Evolutionary conservation across 768 basidiomycete genomes (phyloP), one percentile per base, ranked within the genome.

Genomic region (Mycena amicta): DNA sequence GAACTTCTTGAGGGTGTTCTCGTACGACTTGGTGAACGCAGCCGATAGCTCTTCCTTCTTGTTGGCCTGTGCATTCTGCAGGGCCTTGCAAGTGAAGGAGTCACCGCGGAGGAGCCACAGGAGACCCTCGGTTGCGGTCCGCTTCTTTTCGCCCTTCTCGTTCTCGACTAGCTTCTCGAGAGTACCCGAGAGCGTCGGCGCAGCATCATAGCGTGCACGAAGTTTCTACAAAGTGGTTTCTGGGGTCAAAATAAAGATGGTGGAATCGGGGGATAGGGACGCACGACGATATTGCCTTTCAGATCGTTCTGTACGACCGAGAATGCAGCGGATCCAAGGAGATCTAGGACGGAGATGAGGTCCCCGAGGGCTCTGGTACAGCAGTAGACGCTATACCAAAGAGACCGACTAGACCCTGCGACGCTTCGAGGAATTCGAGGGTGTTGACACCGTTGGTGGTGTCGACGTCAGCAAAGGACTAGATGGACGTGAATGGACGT

Each of bases 391-490:
- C 33, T 6, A 57, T 64, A 97, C 96, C 93, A 71, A 99, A 97
- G 66, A 98, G 77, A 56, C 88, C 87, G 59, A 95, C 89, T 46
- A 99, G 82, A 37, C 94, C 96, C 56, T 90, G 82, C 1, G 92
- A 80, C 6, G 96, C 97, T 66, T 96, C 88, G 66, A 95, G 81
- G 78, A 98, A 99, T 49, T 81, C 78, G 45, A 84, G 71, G 16
- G 97, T 98, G 71, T 98, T 88, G 70, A 98, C 85, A 60, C 96
- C 96, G 65, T 93, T 87, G 55, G 89, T 92, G 64, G 93, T 81
- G 28, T 89, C 83, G 39, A 98, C 96, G 73, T 95, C 89, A 65
- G 87, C 86, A 72, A 94, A 99, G n/a, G 93, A 95, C 96, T 98
- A 56, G 40, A 53, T n/a, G 40, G 20, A 43, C 33, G 47, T 13